A percentile compares a stretch with the other conserved stretches of the same genome.
phyloP scores from a whole-genome alignment of 1,139 yeast species.

The Eremothecium cymbalariae region DNA sequence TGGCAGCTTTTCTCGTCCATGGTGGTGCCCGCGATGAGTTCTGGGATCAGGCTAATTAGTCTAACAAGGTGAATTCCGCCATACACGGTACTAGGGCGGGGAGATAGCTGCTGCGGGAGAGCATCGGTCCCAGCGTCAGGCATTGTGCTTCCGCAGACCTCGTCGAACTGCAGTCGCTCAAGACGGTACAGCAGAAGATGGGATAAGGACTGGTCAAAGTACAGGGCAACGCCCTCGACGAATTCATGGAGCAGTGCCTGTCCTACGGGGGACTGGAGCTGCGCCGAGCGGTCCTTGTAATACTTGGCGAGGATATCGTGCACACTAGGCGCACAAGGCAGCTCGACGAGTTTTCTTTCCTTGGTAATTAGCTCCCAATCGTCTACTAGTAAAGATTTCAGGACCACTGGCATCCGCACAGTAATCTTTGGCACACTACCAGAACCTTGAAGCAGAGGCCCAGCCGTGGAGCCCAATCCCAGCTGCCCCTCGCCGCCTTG shows the following conservation, averaged over 20 bases:
- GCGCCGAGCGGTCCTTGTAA: conserved; percentile 21
- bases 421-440: conserved; percentile 39
- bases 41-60: conserved; percentile 70
- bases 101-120: conserved; percentile 31
- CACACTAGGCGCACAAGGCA: conserved; percentile 53
- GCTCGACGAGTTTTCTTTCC: conserved; percentile 55
- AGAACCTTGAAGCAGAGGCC: background rate
- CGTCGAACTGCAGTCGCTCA: conserved; percentile 74
- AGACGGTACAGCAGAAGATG: conserved; percentile 68
- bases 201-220: conserved; percentile 71
- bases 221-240: conserved; percentile 57
- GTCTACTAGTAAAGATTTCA: conserved; percentile 69
- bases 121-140: background rate
- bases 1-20: conserved; percentile 65
- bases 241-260: conserved; percentile 58
- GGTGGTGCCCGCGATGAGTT: conserved; percentile 62
- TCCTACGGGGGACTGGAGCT: conserved; percentile 36
- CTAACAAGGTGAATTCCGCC: conserved; percentile 76
- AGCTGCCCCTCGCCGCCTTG: conserved; percentile 9
- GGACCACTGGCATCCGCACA: conserved; percentile 50
- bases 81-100: conserved; percentile 44
- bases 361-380: conserved; percentile 92
- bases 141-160: conserved; percentile 30
- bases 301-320: conserved; percentile 46
- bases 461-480: background rate